Evolutionary conservation across 805 yeast genomes (phyloP).

Genomic region (Yamadazyma phyllophila): DNA sequence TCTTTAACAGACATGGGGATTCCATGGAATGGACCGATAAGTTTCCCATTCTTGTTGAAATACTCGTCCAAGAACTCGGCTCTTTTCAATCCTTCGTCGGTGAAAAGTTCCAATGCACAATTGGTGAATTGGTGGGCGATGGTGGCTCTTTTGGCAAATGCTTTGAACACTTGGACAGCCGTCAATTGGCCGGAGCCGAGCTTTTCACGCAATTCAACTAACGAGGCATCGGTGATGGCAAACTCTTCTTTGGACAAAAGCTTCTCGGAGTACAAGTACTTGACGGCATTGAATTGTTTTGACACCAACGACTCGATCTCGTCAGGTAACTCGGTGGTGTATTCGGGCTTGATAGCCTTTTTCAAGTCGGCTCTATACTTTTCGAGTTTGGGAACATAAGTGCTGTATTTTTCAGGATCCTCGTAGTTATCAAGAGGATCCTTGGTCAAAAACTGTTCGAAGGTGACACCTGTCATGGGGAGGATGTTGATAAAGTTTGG

Average conservation of each 20-base stretch:
- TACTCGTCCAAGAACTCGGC: slow-evolving; percentile 57
- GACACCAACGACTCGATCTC: slow-evolving; percentile 27
- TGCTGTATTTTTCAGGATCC: slow-evolving; percentile 39
- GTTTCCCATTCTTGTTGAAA: slow-evolving; percentile 43
- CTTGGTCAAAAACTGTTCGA: slow-evolving; percentile 26
- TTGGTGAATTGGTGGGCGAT: slow-evolving; percentile 45
- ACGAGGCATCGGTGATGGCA: slow-evolving; percentile 37
- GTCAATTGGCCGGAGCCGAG: slow-evolving; percentile 34
- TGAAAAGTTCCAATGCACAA: slow-evolving; percentile 45
- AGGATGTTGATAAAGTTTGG: neutral
- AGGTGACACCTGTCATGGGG: slow-evolving; percentile 12
- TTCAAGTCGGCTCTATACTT: slow-evolving; percentile 30
- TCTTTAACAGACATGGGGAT: slow-evolving; percentile 63
- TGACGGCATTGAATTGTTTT: slow-evolving; percentile 36
- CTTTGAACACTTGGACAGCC: slow-evolving; percentile 38
- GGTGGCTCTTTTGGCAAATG: slow-evolving; percentile 41
- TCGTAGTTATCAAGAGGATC: slow-evolving; percentile 34
- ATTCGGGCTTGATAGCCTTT: slow-evolving; percentile 28
- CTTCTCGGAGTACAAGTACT: slow-evolving; percentile 34
- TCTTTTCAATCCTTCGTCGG: slow-evolving; percentile 55
- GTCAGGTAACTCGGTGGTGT: slow-evolving; percentile 30
- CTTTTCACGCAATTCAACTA: slow-evolving; percentile 22
- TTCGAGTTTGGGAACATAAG: slow-evolving; percentile 45
- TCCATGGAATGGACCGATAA: slow-evolving; percentile 65
- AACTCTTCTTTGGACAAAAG: slow-evolving; percentile 34